Evolutionary conservation across 192 early-diverging fungal genomes (phyloP), one percentile per base, ranked within the genome.

Genomic region (Mortierella hygrophila): DNA sequence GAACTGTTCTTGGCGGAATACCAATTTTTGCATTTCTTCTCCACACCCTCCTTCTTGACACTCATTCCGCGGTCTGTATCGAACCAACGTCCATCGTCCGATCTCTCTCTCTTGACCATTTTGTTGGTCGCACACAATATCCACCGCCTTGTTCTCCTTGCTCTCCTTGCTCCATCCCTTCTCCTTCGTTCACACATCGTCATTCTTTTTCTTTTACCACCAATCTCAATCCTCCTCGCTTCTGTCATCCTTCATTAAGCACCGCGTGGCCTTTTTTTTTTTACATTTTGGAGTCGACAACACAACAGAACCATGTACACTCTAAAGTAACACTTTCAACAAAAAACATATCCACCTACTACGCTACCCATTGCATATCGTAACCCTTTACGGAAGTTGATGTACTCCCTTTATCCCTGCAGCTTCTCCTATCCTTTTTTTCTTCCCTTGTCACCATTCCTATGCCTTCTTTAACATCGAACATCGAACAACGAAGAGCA

Each of bases 311-410:
- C 11, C 29, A 54, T 73, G 55, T 44, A 65, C 78, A 79, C 78
- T 63, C 71, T 79, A 79, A 79, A 79, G 78, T 79, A 79, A 79
- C 78, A 79, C 65, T 38, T 65, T 29, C 60, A 23, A 42, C 47
- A 44, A 46, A n/a, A 7, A 35, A 35, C 35, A 35, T 35, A 35
- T 35, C 35, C 0, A 52, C 35, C 16, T 15, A 42, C 47, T 4
- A 32, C 4, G 10, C 54, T 57, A 75, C 55, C 46, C 54, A 75
- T 20, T 2, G 23, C 60, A 29, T 29, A 65, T 65, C 29, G 29
- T 32, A 11, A 32, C 60, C 60, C 35, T 65, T 15, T 65, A 65
- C 55, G n/a, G n/a, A 60, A 10, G n/a, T 23, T 60, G 21, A 26
- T 26, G 7, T 26, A 15, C 26, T 32, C 9, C 55, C 55, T 8